phyloP scores from a whole-genome alignment of 441 rosid species.

The Populus hybrid region DNA sequence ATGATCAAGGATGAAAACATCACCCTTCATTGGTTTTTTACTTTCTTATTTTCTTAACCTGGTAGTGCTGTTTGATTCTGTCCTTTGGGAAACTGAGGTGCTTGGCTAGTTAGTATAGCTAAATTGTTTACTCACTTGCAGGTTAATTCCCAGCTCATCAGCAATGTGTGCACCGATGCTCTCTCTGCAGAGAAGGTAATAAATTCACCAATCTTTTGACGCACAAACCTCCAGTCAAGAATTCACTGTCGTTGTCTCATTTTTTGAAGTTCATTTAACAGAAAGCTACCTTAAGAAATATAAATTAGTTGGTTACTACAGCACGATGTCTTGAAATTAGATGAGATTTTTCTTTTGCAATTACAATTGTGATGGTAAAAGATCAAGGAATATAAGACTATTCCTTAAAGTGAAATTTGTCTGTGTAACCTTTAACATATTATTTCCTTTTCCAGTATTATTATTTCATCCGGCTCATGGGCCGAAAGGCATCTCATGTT shows the following conservation, averaged over 20 bases:
- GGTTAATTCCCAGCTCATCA: constrained; percentile 98
- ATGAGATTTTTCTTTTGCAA: background rate
- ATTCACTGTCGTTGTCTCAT: background rate
- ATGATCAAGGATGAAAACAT: background rate
- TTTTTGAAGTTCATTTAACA: background rate
- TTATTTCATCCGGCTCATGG: constrained; percentile 97
- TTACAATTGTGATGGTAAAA: background rate
- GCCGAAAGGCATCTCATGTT: constrained; percentile 96
- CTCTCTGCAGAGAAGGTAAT: constrained; percentile 98
- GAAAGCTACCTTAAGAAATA: background rate
- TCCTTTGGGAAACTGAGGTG: background rate
- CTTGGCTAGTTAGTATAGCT: background rate
- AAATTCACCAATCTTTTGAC: background rate
- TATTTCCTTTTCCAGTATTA: constrained; percentile 59
- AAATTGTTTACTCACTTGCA: constrained; percentile 22
- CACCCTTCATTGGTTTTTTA: background rate
- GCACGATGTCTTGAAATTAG: background rate
- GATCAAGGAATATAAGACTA: background rate
- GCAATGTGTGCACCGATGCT: constrained; percentile 98
- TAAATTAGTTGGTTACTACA: background rate
- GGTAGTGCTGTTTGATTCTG: background rate
- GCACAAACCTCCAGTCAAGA: background rate
- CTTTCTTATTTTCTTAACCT: background rate
- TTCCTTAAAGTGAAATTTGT: background rate
- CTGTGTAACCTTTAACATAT: background rate